Conservation (phyloP, 176 grass and related monocot genomes). For the Pontederia crassipes region DNA sequence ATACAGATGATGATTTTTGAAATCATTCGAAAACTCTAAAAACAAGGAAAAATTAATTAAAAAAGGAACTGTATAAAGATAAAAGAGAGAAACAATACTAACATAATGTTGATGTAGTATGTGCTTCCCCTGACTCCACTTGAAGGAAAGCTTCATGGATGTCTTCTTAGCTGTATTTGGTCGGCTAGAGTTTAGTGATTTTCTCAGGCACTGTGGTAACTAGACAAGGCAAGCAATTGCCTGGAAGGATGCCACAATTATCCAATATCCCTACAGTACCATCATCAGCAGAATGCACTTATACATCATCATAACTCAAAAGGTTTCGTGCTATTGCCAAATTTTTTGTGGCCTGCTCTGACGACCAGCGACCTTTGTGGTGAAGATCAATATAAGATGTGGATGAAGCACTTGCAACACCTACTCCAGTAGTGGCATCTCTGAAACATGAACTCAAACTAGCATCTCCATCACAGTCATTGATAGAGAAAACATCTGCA, state of each 20-base stretch:
- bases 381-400: conserved; percentile 19
- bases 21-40: too few species aligned
- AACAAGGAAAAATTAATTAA: too few species aligned
- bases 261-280: conserved; percentile 39
- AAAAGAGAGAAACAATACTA: conserved; percentile 20
- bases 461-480: conserved; percentile 45
- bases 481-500: conserved; percentile 46
- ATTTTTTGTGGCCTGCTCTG: conserved; percentile 40
- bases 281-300: conserved; percentile 26
- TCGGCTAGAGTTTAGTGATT: conserved; percentile 43
- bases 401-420: conserved; percentile 18
- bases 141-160: conserved; percentile 83
- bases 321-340: conserved; percentile 30
- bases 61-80: not conserved
- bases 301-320: conserved; percentile 44
- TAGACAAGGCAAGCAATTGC: conserved; percentile 84
- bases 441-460: conserved; percentile 18
- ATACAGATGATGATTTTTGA: too few species aligned
- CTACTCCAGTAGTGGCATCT: conserved; percentile 31
- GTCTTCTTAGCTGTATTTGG: conserved; percentile 72
- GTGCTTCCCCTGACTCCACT: conserved; percentile 65
- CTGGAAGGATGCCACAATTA: conserved; percentile 56
- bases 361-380: conserved; percentile 41
- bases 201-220: conserved; percentile 52
- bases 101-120: conserved; percentile 51